A percentile compares a stretch with the other conserved stretches of the same genome.
Conservation (phyloP, 1,284 basidiomycete genomes). For the Stygiomarasmius scandens region DNA sequence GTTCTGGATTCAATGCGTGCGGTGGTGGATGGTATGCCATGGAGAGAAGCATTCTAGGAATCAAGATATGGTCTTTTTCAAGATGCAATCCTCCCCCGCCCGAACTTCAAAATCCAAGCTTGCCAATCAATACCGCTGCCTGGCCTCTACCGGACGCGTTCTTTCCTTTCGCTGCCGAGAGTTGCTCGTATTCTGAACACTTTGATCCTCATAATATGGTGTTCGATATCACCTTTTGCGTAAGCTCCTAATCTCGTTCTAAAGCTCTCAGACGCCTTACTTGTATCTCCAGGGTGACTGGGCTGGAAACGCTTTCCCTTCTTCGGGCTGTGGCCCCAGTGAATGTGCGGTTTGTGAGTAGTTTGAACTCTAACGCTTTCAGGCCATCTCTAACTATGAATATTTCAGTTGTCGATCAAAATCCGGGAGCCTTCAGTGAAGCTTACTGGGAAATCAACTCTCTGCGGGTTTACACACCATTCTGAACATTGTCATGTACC, state of each 20-base stretch:
- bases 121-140: constrained; percentile 31
- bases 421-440: constrained; percentile 54
- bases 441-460: constrained; percentile 70
- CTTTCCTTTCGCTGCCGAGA: constrained; percentile 46
- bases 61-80: constrained; percentile 60
- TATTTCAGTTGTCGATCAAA: constrained; percentile 51
- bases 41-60: constrained; percentile 40
- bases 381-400: not conserved
- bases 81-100: constrained; percentile 40
- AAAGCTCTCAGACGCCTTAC: too few species aligned
- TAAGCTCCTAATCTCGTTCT: constrained; percentile 34
- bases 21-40: constrained; percentile 57
- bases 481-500: not conserved
- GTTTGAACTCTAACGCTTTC: not conserved
- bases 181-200: constrained; percentile 44
- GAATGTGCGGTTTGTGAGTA: constrained; percentile 45
- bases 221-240: constrained; percentile 58
- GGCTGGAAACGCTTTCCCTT: constrained; percentile 41
- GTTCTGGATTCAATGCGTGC: constrained; percentile 48
- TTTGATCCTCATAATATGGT: constrained; percentile 54
- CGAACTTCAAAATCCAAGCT: constrained; percentile 34
- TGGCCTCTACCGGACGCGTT: constrained; percentile 52
- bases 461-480: constrained; percentile 53
- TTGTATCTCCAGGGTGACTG: constrained; percentile 66
- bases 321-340: constrained; percentile 36